Base-by-base conservation (phyloP, 768 basidiomycete genomes). In the Dacryopinax primogenitus region DNA sequence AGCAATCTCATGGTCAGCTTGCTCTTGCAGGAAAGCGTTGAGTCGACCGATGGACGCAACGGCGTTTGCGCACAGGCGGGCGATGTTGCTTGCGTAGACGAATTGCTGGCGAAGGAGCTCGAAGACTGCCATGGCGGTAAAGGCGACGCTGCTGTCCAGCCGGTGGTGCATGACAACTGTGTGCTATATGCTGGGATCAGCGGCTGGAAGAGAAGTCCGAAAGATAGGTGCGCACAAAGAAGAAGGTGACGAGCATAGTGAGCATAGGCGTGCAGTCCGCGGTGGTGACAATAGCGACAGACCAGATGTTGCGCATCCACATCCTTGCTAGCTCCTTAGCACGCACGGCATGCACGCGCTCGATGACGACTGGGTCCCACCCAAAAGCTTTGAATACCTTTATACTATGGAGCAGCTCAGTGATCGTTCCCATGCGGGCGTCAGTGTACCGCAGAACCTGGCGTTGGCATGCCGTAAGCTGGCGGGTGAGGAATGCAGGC, bases 261-360 rank as follows among this genome's bases (percentile, higher is more conserved):
- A 58, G 23, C 51, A 58, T 58, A 3, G 51, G 51, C 51, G 51
- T 58, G 26, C 4, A 58, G 26, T 58, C 51, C 4, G 51, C 51
- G 4, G 32, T 30, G 32, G 51, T 58, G 23, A 30, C 51, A 30
- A 58, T 58, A 30, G 51, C 51, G 51, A 58, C 51, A 9, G 13
- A 28, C 51, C 51, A 58, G 51, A 58, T 58, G 32, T 58, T 58
- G 51, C 51, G 51, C 51, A 58, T 58, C 51, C 51, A 58, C 51
- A 58, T 58, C 51, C 51, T 58, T 3, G 51, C 51, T 23, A 58
- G 51, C 51, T 58, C 51, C 51, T 30, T 58, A 3, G 51, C 51
- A 6, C 51, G 11, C 26, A 58, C 51, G 7, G 51, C 51, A 58
- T 58, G 51, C 51, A 58, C 51, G 51, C 51, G 51, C 11, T 58